Evolutionary conservation across 768 basidiomycete species (phyloP).

Genomic region (Lactarius pseudohatsudake): DNA sequence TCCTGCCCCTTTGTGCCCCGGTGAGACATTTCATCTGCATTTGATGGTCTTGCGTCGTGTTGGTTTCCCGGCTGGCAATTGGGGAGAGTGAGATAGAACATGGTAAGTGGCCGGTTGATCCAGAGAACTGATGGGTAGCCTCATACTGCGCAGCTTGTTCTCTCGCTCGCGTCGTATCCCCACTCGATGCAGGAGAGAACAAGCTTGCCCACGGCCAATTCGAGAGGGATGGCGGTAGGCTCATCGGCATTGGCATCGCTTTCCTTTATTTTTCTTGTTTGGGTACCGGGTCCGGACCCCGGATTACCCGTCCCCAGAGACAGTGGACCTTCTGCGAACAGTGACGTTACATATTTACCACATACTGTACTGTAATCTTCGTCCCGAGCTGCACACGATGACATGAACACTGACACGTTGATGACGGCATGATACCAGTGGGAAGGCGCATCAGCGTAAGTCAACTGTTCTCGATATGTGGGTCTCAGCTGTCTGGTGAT

Average conservation of each 20-base stretch:
- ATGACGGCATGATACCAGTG: not conserved
- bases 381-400: not conserved
- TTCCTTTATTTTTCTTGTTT: not conserved
- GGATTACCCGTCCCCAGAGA: not conserved
- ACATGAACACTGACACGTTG: not conserved
- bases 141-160: not conserved
- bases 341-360: not conserved
- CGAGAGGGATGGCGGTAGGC: not conserved
- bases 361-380: not conserved
- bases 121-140: not conserved
- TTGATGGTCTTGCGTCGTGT: not conserved
- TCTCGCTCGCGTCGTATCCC: not conserved
- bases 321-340: not conserved
- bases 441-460: no score
- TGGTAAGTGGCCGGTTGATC: not conserved
- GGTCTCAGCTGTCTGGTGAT: no score
- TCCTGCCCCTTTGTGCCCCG: constrained; percentile 2
- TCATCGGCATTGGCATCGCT: not conserved
- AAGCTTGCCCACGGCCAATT: not conserved
- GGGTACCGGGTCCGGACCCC: not conserved
- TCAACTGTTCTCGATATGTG: no score
- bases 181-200: not conserved
- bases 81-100: not conserved
- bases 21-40: not conserved
- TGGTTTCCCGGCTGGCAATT: not conserved